Evolutionary conservation across 441 rosid species (phyloP).

Genomic region (Croton laevigatus): DNA sequence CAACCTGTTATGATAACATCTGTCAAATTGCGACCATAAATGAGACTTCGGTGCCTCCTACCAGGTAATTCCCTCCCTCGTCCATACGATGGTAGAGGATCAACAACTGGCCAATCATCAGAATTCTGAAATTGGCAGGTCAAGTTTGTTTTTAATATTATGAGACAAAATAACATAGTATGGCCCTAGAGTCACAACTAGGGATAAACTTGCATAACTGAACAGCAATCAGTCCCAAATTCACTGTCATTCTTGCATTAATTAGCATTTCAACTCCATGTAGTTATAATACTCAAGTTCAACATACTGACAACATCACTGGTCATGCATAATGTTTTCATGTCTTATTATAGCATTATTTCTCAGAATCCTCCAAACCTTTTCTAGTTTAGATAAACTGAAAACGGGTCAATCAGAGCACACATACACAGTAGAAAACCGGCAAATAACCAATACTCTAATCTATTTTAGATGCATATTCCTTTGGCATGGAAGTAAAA

Average conservation of each 20-base stretch:
- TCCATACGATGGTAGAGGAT: slow-evolving; percentile 95
- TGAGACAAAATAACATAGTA: slow-evolving; percentile 14
- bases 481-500: slow-evolving; percentile 12
- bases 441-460: neutral
- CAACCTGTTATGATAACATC: slow-evolving; percentile 92
- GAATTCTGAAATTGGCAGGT: slow-evolving; percentile 51
- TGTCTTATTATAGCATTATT: neutral
- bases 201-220: slow-evolving; percentile 15
- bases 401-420: slow-evolving; percentile 2
- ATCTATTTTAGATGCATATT: neutral
- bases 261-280: slow-evolving; percentile 7
- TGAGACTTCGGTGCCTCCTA: slow-evolving; percentile 82
- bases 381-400: slow-evolving; percentile 8
- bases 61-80: slow-evolving; percentile 95
- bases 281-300: slow-evolving; percentile 8
- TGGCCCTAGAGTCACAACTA: slow-evolving; percentile 4
- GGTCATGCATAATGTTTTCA: slow-evolving; percentile 9
- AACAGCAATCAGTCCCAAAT: slow-evolving; percentile 16
- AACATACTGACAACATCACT: neutral
- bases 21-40: slow-evolving; percentile 81
- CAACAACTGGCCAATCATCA: slow-evolving; percentile 89
- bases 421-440: neutral
- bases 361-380: neutral
- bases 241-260: slow-evolving; percentile 13
- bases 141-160: slow-evolving; percentile 12